Conservation (phyloP, 1,284 basidiomycete species). For the Ceratobasidium theobromae region DNA sequence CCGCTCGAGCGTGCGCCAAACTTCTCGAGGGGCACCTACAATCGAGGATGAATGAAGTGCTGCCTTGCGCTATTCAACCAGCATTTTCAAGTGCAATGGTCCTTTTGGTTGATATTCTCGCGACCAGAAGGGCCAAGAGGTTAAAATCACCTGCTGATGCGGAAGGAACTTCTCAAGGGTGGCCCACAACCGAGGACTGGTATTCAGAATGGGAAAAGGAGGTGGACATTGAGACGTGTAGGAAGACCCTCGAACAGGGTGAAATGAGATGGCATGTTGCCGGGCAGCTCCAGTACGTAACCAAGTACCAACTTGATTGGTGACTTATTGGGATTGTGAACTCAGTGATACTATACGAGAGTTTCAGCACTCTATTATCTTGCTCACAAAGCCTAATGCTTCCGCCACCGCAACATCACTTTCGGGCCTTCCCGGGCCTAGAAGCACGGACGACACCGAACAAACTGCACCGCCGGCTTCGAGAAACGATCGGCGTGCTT, state of each 20-base stretch:
- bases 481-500: too few relatives aligned
- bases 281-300: conserved; percentile 8
- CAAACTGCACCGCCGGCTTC: too few relatives aligned
- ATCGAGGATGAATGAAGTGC: not conserved
- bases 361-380: conserved; percentile 2
- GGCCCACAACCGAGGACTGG: not conserved
- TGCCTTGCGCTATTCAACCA: not conserved
- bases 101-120: conserved; percentile 8
- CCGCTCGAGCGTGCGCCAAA: conserved; percentile 9
- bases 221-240: not conserved
- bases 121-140: not conserved
- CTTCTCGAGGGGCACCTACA: not conserved
- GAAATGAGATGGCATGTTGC: conserved; percentile 7
- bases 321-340: not conserved
- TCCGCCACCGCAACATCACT: not conserved
- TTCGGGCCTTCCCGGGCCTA: too few relatives aligned
- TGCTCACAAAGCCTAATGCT: not conserved
- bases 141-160: not conserved
- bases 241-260: not conserved
- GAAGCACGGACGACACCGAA: too few relatives aligned
- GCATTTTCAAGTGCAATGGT: conserved; percentile 20
- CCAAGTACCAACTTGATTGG: not conserved
- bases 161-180: not conserved
- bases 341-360: conserved; percentile 17
- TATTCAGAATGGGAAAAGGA: conserved; percentile 5